Conservation (phyloP, 1,284 basidiomycete genomes). For the Trichosporon faecale region DNA sequence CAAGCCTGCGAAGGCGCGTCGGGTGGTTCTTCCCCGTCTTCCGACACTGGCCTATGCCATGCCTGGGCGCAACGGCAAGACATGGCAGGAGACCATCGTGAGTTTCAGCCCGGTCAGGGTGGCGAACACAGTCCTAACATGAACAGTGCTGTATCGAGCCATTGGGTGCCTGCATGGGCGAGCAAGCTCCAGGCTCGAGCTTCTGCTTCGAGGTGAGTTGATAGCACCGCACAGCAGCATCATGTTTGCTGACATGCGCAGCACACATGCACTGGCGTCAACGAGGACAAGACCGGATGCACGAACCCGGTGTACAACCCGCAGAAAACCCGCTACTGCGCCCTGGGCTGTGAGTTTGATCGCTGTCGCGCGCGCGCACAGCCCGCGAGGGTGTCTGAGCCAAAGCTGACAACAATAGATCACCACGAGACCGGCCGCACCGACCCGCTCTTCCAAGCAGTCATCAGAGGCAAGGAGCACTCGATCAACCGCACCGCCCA, state of each 20-base stretch:
- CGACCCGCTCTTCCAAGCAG: neutral
- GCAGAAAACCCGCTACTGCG: neutral
- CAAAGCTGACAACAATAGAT: constrained; percentile 9
- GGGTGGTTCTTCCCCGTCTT: neutral
- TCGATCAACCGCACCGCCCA: neutral
- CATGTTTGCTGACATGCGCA: neutral
- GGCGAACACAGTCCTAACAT: neutral
- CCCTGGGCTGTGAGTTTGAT: constrained; percentile 8
- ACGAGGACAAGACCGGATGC: constrained; percentile 1
- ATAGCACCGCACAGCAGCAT: neutral
- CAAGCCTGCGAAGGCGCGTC: neutral
- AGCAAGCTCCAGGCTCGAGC: constrained; percentile 1
- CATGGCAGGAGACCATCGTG: neutral
- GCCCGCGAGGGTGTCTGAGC: neutral
- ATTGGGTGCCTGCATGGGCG: neutral
- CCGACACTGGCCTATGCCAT: neutral
- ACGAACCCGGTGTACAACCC: constrained; percentile 1
- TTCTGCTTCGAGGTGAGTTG: neutral
- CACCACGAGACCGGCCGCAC: constrained; percentile 10
- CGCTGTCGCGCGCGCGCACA: neutral
- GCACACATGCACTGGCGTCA: constrained; percentile 1
- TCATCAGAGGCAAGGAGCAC: neutral
- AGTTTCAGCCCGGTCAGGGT: neutral
- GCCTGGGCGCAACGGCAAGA: constrained; percentile 1
- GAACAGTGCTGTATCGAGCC: constrained; percentile 3